phyloP scores from a whole-genome alignment of 2,329 filamentous ascomycete genomes.

The Elsinoe arachidis region DNA sequence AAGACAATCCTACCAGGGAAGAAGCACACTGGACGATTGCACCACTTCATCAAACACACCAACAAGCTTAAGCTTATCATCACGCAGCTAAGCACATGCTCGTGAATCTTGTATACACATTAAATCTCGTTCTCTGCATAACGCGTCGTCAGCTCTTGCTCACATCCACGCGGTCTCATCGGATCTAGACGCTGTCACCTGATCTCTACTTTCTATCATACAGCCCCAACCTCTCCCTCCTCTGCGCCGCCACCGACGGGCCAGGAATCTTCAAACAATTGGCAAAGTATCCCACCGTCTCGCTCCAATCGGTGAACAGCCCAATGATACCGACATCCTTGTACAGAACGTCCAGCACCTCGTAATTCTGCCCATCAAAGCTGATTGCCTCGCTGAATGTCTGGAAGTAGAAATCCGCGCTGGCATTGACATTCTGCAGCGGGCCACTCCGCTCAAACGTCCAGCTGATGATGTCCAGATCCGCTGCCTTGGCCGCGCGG shows the following conservation, averaged over 20 bases:
- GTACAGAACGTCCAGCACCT: slow-evolving; percentile 55
- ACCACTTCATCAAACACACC: background rate
- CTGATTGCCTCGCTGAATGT: slow-evolving; percentile 45
- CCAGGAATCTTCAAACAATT: slow-evolving; percentile 49
- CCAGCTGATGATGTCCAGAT: slow-evolving; percentile 60
- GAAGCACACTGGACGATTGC: background rate
- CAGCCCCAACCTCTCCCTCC: background rate
- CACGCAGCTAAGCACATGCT: too few species aligned
- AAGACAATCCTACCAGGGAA: background rate
- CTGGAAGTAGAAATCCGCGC: slow-evolving; percentile 46
- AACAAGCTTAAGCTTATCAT: too few species aligned
- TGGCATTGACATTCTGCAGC: slow-evolving; percentile 36
- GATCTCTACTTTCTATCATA: background rate
- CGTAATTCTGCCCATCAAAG: slow-evolving; percentile 59
- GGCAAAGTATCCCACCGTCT: slow-evolving; percentile 61
- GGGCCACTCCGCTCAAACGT: slow-evolving; percentile 58
- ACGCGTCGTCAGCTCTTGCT: background rate
- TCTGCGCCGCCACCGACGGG: background rate
- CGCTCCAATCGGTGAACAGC: slow-evolving; percentile 62
- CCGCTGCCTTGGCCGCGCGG: slow-evolving; percentile 49
- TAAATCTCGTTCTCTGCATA: background rate
- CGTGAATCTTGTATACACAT: background rate
- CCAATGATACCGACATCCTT: slow-evolving; percentile 52
- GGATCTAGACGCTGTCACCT: background rate
- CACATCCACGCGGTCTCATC: too few species aligned